Conservation (phyloP, 2,329 filamentous ascomycete genomes). For the Aspergillus vadensis region DNA sequence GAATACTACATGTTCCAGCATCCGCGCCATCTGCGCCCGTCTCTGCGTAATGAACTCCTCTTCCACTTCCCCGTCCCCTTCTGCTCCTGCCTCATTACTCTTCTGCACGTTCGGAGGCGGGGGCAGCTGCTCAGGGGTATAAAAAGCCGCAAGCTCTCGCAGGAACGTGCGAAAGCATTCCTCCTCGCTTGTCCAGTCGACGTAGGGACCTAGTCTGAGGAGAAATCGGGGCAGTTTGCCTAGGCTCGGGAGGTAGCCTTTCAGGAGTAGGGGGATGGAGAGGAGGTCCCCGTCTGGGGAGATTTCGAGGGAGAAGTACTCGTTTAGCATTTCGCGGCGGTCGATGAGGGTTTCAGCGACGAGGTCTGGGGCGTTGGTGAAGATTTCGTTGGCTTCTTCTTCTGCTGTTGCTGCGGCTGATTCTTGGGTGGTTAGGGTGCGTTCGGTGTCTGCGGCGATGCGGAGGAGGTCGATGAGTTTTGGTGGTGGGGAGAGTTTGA, state of each 20-base stretch:
- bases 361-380: conserved; percentile 64
- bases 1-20: conserved; percentile 84
- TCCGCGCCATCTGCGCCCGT: conserved; percentile 69
- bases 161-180: conserved; percentile 82
- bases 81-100: conserved; percentile 15
- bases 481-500: conserved; percentile 77
- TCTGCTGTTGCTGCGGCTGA: conserved; percentile 11
- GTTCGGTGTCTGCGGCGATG: conserved; percentile 73
- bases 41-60: conserved; percentile 52
- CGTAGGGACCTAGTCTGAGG: conserved; percentile 80
- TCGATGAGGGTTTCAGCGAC: conserved; percentile 71
- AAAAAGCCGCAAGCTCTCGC: conserved; percentile 84
- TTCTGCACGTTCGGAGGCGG: conserved; percentile 26
- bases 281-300: conserved; percentile 74
- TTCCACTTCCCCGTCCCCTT: conserved; percentile 36
- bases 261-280: conserved; percentile 80
- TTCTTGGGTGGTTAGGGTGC: conserved; percentile 38
- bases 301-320: conserved; percentile 90
- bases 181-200: conserved; percentile 84
- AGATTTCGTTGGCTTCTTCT: conserved; percentile 58
- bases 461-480: conserved; percentile 69
- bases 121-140: conserved; percentile 83
- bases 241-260: conserved; percentile 82
- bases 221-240: conserved; percentile 88
- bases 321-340: conserved; percentile 79